phyloP scores from a whole-genome alignment of 2,329 filamentous ascomycete genomes.

The Verticillium zaregamsianum region DNA sequence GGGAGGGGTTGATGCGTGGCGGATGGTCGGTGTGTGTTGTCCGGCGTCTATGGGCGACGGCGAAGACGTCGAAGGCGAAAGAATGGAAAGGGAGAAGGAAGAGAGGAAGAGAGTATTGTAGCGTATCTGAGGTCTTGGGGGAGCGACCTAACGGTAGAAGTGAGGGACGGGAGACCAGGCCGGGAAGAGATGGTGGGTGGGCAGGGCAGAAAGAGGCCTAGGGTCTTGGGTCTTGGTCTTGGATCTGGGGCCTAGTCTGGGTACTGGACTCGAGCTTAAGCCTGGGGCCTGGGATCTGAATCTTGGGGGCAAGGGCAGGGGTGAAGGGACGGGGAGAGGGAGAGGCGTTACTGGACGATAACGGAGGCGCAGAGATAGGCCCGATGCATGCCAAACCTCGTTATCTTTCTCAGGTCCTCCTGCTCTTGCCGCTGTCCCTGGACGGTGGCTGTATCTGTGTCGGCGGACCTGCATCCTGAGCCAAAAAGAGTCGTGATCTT shows the following conservation, averaged over 20 bases:
- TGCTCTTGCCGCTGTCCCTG: not conserved
- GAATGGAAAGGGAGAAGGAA: not conserved
- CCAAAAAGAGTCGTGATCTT: not conserved
- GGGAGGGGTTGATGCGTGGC: not conserved
- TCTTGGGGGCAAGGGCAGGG: not conserved
- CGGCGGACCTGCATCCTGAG: not conserved
- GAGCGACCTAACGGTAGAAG: not conserved
- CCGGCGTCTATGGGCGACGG: not conserved
- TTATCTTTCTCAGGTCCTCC: not conserved
- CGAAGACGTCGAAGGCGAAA: not conserved
- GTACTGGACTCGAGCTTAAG: not conserved
- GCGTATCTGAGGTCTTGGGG: not conserved
- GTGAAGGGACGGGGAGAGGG: not conserved
- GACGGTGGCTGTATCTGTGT: not conserved
- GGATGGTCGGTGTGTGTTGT: not conserved
- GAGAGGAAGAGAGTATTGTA: not conserved
- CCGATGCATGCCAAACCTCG: not conserved
- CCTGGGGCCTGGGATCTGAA: not conserved
- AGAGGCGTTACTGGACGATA: not conserved
- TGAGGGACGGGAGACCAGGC: slow-evolving; percentile 1
- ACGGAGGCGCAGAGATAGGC: not conserved
- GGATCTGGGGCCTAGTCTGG: not conserved
- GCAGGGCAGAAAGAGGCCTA: not conserved
- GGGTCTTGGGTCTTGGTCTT: not conserved
- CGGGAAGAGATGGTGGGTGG: not conserved